Percentiles rank a stretch among this genome's conserved stretches.
Conservation (phyloP, 2,329 filamentous ascomycete genomes). For the Trichoderma oligosporum region DNA sequence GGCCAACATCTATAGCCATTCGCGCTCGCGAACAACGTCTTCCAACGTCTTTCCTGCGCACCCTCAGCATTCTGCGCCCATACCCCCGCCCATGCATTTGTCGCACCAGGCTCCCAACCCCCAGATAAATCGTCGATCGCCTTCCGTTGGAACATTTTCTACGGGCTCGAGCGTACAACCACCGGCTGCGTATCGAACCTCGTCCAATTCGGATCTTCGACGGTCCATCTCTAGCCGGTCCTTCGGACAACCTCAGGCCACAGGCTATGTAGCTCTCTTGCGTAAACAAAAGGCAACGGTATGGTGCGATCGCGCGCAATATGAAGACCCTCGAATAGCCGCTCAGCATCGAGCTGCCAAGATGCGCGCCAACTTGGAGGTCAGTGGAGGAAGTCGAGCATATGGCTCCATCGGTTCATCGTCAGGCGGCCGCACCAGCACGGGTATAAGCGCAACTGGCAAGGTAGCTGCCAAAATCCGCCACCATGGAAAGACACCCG, state of each 20-base stretch:
- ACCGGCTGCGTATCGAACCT: constrained; percentile 54
- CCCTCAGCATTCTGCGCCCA: constrained; percentile 28
- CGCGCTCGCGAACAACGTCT: constrained; percentile 53
- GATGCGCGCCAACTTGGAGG: constrained; percentile 77
- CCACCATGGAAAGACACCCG: constrained; percentile 76
- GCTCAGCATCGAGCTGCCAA: constrained; percentile 85
- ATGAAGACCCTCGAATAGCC: constrained; percentile 79
- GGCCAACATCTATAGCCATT: constrained; percentile 47
- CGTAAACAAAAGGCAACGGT: constrained; percentile 96
- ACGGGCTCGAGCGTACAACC: constrained; percentile 65
- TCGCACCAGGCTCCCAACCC: constrained; percentile 11
- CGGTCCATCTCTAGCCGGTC: constrained; percentile 81
- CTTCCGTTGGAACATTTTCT: constrained; percentile 66
- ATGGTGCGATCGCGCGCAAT: constrained; percentile 93
- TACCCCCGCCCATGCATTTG: constrained; percentile 28
- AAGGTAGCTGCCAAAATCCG: constrained; percentile 81
- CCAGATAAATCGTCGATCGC: constrained; percentile 48
- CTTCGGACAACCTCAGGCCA: constrained; percentile 57
- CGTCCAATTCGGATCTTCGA: constrained; percentile 57
- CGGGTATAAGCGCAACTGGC: constrained; percentile 56
- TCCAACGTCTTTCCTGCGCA: constrained; percentile 49
- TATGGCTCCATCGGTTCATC: constrained; percentile 41
- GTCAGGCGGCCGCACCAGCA: constrained; percentile 52
- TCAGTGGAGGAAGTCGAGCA: constrained; percentile 56
- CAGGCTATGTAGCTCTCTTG: constrained; percentile 92